Percentiles rank a stretch among this genome's conserved stretches.
Conservation (phyloP, 1,284 basidiomycete genomes). For the Cryptococcus hybrid region DNA sequence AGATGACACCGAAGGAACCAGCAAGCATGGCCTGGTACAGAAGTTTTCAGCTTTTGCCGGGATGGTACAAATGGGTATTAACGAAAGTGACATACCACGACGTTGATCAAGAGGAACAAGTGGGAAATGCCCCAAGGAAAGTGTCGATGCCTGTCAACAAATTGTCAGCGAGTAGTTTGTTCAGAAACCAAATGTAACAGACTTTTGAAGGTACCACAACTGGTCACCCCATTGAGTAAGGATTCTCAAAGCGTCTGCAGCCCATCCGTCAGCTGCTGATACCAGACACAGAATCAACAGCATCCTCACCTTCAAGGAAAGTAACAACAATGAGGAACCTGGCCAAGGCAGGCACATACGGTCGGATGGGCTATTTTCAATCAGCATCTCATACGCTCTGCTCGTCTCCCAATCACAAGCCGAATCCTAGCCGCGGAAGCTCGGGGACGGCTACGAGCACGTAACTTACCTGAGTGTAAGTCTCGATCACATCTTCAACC, state of each 20-base stretch:
- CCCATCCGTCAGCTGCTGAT: not conserved
- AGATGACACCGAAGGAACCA: slow-evolving; percentile 84
- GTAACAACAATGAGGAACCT: slow-evolving; percentile 98
- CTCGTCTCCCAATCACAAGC: no score
- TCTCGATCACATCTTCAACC: slow-evolving; percentile 90
- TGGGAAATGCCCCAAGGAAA: slow-evolving; percentile 96
- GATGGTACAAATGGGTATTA: not conserved
- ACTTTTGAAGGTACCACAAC: slow-evolving; percentile 94
- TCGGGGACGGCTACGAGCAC: no score
- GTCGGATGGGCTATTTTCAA: slow-evolving; percentile 67
- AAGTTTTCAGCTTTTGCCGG: not conserved
- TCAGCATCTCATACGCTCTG: not conserved
- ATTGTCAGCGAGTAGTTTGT: slow-evolving; percentile 12
- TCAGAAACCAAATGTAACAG: slow-evolving; percentile 42
- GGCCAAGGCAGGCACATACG: slow-evolving; percentile 91
- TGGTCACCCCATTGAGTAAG: slow-evolving; percentile 94
- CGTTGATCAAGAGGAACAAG: slow-evolving; percentile 86
- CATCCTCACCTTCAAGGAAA: slow-evolving; percentile 73
- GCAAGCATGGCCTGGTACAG: slow-evolving; percentile 76
- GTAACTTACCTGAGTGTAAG: slow-evolving; percentile 66
- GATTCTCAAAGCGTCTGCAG: slow-evolving; percentile 76
- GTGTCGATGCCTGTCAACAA: slow-evolving; percentile 69
- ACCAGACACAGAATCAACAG: not conserved
- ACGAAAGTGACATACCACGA: slow-evolving; percentile 66
- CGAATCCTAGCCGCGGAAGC: no score